Evolutionary conservation across 139 green algal species (phyloP).

Genomic region (Nannochloris sp.): DNA sequence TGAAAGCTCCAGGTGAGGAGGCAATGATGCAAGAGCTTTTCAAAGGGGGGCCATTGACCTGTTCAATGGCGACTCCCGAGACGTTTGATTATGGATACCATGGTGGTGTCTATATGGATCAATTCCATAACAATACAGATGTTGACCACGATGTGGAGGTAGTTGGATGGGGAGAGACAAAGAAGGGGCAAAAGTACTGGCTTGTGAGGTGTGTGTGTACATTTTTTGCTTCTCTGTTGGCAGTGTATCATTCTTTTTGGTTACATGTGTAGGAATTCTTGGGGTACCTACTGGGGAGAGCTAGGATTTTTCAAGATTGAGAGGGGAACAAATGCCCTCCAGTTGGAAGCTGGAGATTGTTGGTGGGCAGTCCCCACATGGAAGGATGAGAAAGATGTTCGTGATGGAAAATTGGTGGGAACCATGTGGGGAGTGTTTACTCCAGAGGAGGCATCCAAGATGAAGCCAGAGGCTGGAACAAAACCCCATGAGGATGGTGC

Average conservation of each 20-base stretch:
- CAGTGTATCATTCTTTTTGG: no score
- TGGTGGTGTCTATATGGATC: conserved; percentile 19
- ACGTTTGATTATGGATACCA: conserved; percentile 44
- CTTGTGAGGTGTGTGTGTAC: neutral
- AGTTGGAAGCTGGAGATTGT: conserved; percentile 43
- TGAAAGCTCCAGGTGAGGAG: conserved; percentile 13
- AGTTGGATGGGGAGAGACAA: conserved; percentile 39
- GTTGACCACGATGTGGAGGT: conserved; percentile 50
- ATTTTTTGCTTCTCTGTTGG: no score
- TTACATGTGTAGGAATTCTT: conserved; percentile 28
- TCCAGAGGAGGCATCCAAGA: conserved; percentile 11
- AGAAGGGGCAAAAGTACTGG: conserved; percentile 4
- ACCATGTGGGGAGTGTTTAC: conserved; percentile 33
- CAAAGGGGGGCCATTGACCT: conserved; percentile 34
- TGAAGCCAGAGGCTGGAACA: conserved; percentile 20
- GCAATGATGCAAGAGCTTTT: conserved; percentile 39
- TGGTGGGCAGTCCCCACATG: conserved; percentile 34
- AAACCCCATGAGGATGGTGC: conserved; percentile 4
- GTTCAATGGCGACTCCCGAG: conserved; percentile 38
- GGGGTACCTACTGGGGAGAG: conserved; percentile 53
- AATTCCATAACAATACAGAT: conserved; percentile 19
- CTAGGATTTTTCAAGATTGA: conserved; percentile 43
- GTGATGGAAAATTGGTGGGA: conserved; percentile 26
- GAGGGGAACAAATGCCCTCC: conserved; percentile 36
- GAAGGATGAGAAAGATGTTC: conserved; percentile 32